These are phyloP conservation scores for Crithidia expoeki DNA, from an alignment of 208 protist genomes.

Conservation along the genomic window DNA sequence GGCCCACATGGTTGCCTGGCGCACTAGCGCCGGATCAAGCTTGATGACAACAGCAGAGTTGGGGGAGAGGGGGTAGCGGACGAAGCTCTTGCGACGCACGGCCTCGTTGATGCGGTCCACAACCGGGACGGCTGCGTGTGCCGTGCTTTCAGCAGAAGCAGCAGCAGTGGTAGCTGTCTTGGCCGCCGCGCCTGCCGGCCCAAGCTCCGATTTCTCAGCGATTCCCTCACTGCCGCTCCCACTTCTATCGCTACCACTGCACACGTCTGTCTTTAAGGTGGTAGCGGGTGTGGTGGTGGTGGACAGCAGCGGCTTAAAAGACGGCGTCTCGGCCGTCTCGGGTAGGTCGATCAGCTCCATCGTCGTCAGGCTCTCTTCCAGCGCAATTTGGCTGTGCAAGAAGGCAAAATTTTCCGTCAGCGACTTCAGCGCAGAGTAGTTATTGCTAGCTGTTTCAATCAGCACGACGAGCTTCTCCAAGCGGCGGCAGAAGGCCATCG, in stretches of 20 bases:
- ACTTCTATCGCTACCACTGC: neutral
- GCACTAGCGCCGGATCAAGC: constrained; percentile 46
- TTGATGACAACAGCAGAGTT: constrained; percentile 40
- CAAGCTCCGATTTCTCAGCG: neutral
- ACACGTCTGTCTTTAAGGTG: constrained; percentile 7
- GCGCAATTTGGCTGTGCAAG: constrained; percentile 72
- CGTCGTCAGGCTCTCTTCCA: constrained; percentile 41
- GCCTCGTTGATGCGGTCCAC: constrained; percentile 11
- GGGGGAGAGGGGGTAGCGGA: constrained; percentile 12
- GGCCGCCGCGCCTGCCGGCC: neutral
- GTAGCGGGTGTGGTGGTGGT: constrained; percentile 23
- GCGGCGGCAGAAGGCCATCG: constrained; percentile 55
- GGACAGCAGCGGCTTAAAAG: constrained; percentile 21
- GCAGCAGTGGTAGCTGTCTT: neutral
- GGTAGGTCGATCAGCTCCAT: constrained; percentile 58
- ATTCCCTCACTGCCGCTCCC: neutral
- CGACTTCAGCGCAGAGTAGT: constrained; percentile 84
- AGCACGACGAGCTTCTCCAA: constrained; percentile 40
- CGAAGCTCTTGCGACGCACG: neutral
- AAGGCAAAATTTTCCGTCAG: constrained; percentile 87
- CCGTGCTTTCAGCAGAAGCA: too few species aligned
- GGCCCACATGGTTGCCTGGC: constrained; percentile 71
- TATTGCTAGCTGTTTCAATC: constrained; percentile 68
- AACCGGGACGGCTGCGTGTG: neutral
- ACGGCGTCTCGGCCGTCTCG: constrained; percentile 23